Base-by-base conservation (phyloP, 192 early-diverging fungal genomes). In the Blastocladiella britannica region DNA sequence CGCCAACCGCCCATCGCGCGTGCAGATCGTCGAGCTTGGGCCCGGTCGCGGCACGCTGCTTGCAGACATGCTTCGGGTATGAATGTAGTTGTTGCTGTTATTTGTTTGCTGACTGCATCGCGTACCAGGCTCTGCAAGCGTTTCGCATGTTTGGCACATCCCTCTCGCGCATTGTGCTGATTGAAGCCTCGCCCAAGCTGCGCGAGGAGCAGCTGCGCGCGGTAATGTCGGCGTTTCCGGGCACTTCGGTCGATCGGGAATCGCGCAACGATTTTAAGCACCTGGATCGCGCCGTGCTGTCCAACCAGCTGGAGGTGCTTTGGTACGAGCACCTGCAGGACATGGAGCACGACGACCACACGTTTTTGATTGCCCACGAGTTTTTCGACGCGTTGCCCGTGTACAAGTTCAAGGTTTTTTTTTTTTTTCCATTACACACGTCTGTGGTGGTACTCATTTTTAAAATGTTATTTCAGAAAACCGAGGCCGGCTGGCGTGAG, bases 311-410 rank as follows among this genome's bases (percentile, higher is more conserved):
- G 15, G 9, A 47, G n/a, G 37, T 47, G 37, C 15, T 20, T 4
- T 47, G 37, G 37, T 2, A 4, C 15, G 37, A 47, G 37, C 12
- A 47, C 37, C 12, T 47, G 12, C 15, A 20, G 15, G 37, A 47
- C 37, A 47, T 47, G 12, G 23, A 59, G 20, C n/a, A 59, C 58
- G 53, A 47, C n/a, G 37, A 47, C 37, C 37, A 47, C 7, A 81
- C 86, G 18, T 58, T 90, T 52, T 66, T 91, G 24, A 70, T 93
- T 59, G 89, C 91, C 0, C 91, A 97, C 68, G 94, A 97, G 70
- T 94, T 95, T 56, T 95, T 97, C 71, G 94, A 97, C 59, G 92
- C 94, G 0, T 70, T 97, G 54, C 91, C 94, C 0, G 72, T 95
- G 23, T 84, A 87, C 72, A 81, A 80, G 58, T 88, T 91, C 62